A percentile compares a stretch with the other conserved stretches of the same genome.
Evolutionary conservation across 768 basidiomycete species (phyloP).

Genomic region (Suillus subaureus): DNA sequence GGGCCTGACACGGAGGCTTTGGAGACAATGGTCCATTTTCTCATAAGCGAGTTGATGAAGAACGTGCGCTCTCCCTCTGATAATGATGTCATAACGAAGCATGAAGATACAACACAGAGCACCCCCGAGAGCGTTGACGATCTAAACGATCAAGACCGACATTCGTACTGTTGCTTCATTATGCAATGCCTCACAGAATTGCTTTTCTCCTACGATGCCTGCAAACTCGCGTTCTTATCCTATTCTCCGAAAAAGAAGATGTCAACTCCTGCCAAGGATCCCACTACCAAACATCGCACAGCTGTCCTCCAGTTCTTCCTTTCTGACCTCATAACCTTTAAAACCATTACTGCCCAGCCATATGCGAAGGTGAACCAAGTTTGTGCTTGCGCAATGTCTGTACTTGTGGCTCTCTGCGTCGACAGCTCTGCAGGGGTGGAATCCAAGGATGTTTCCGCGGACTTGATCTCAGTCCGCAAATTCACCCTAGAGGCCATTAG

Average conservation of each 20-base stretch:
- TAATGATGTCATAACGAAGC: constrained; percentile 21
- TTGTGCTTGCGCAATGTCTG: constrained; percentile 87
- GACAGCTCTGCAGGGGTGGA: constrained; percentile 71
- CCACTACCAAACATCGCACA: constrained; percentile 56
- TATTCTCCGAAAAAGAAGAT: constrained; percentile 67
- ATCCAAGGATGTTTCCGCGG: constrained; percentile 73
- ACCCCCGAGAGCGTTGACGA: constrained; percentile 17
- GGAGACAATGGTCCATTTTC: constrained; percentile 67
- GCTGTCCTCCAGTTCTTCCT: constrained; percentile 80
- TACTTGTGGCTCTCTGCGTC: constrained; percentile 91
- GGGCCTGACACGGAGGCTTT: constrained; percentile 44
- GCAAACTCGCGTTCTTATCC: constrained; percentile 86
- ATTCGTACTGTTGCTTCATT: constrained; percentile 74
- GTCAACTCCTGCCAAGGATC: constrained; percentile 66
- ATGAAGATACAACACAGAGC: constrained; percentile 13
- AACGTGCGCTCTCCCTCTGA: constrained; percentile 52
- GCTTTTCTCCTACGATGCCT: constrained; percentile 88
- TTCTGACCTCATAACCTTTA: constrained; percentile 79
- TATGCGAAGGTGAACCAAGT: constrained; percentile 58
- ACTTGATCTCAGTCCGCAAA: constrained; percentile 89
- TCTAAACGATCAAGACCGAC: constrained; percentile 29
- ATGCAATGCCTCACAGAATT: constrained; percentile 94
- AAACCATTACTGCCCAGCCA: constrained; percentile 66
- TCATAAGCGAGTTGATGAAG: constrained; percentile 71
- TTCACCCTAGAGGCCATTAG: constrained; percentile 88